Percentiles rank a stretch among this genome's conserved stretches.
phyloP scores from a whole-genome alignment of 177 flowering plant genomes.

The Vitis hybrid region DNA sequence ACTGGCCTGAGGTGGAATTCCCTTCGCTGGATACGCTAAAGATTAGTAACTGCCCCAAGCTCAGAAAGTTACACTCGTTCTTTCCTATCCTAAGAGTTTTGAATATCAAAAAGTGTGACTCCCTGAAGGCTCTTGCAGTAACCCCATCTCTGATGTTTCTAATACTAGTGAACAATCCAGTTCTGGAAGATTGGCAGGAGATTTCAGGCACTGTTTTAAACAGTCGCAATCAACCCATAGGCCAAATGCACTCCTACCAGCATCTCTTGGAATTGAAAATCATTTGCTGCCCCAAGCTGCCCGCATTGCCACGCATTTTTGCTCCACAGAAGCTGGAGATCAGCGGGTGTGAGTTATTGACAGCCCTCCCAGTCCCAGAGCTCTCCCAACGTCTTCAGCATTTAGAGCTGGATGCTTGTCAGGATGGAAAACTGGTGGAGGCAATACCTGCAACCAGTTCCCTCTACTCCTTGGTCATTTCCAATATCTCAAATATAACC shows the following conservation, averaged over 20 bases:
- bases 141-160: no score
- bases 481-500: conserved; percentile 10
- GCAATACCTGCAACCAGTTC: conserved; percentile 5
- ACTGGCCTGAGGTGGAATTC: conserved; percentile 1
- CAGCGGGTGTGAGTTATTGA: conserved; percentile 9
- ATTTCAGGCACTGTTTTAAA: no score
- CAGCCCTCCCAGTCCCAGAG: background rate
- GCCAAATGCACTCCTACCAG: no score
- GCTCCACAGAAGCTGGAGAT: conserved; percentile 15
- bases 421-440: conserved; percentile 10
- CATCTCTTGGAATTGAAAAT: background rate
- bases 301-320: conserved; percentile 8
- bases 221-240: no score
- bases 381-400: background rate
- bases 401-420: conserved; percentile 8
- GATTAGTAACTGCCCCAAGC: conserved; percentile 16
- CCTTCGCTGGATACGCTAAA: conserved; percentile 3
- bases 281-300: conserved; percentile 11
- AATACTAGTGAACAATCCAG: no score
- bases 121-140: no score
- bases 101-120: conserved; percentile 10
- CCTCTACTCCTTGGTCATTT: conserved; percentile 16
- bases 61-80: background rate
- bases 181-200: no score
- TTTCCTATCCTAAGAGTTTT: background rate